Conservation (phyloP, 1,284 basidiomycete species). For the Apiotrichum mycotoxinovorans region DNA sequence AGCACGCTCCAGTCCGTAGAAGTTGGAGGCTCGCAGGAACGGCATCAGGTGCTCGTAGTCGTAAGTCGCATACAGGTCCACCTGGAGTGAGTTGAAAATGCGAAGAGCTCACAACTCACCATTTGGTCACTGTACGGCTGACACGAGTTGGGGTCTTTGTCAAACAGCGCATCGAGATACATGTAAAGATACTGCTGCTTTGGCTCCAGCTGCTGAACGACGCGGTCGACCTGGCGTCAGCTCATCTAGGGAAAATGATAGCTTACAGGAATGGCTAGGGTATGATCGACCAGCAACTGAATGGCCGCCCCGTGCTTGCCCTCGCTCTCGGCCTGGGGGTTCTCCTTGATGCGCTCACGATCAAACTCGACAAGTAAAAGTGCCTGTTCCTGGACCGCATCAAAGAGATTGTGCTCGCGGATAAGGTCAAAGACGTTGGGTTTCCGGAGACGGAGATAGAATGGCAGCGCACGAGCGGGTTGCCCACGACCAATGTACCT, state of each 20-base stretch:
- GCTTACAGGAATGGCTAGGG: slow-evolving; percentile 88
- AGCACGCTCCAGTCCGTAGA: slow-evolving; percentile 94
- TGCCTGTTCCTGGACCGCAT: slow-evolving; percentile 90
- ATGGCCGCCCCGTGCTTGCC: slow-evolving; percentile 64
- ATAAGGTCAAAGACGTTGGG: slow-evolving; percentile 94
- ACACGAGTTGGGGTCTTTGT: slow-evolving; percentile 77
- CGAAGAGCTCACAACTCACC: slow-evolving; percentile 48
- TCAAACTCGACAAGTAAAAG: slow-evolving; percentile 91
- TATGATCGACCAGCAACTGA: slow-evolving; percentile 84
- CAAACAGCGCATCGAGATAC: slow-evolving; percentile 87
- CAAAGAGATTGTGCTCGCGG: slow-evolving; percentile 88
- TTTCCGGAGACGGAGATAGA: slow-evolving; percentile 76
- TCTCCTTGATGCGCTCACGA: slow-evolving; percentile 66
- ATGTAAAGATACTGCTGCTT: slow-evolving; percentile 82
- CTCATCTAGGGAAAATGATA: neutral
- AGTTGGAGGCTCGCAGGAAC: slow-evolving; percentile 85
- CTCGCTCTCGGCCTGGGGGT: slow-evolving; percentile 20
- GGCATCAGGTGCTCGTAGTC: slow-evolving; percentile 75
- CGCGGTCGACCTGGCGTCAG: slow-evolving; percentile 66
- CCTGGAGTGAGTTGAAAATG: slow-evolving; percentile 50
- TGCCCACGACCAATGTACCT: slow-evolving; percentile 83
- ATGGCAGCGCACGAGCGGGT: slow-evolving; percentile 88
- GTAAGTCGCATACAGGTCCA: slow-evolving; percentile 88
- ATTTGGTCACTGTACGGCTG: slow-evolving; percentile 80
- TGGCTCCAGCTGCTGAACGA: slow-evolving; percentile 77